A percentile compares a stretch with the other conserved stretches of the same genome.
Conservation (phyloP, 1,284 basidiomycete species). For the Melampsora larici-populina region DNA sequence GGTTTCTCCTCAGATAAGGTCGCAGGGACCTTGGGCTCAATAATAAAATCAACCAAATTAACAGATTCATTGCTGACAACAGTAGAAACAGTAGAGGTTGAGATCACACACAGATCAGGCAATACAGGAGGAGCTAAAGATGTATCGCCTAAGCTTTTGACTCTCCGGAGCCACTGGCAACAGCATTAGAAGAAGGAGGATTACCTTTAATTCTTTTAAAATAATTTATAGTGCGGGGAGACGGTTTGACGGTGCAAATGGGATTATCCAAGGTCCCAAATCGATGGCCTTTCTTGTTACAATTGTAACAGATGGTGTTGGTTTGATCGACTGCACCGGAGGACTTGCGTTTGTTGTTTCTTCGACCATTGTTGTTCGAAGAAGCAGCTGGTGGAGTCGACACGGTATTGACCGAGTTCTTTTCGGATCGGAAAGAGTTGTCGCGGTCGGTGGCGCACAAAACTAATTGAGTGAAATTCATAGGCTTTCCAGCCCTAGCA, state of each 20-base stretch:
- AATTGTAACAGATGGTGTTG: background rate
- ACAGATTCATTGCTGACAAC: too few species aligned
- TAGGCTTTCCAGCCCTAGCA: background rate
- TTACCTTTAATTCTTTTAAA: background rate
- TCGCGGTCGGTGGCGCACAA: background rate
- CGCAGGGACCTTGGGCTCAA: too few species aligned
- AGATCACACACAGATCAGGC: background rate
- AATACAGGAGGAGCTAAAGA: background rate
- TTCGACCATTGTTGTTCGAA: too few species aligned
- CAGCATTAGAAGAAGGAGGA: background rate
- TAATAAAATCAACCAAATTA: too few species aligned
- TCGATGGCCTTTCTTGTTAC: background rate
- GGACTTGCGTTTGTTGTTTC: too few species aligned
- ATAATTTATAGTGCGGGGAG: background rate
- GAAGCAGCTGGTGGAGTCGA: too few species aligned
- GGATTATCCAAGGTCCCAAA: background rate
- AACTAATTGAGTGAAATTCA: background rate
- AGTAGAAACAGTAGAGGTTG: too few species aligned
- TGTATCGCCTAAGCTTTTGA: background rate
- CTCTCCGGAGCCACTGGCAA: background rate
- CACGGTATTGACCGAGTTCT: background rate
- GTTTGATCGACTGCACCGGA: too few species aligned
- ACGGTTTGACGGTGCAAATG: background rate
- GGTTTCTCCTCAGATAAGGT: too few species aligned
- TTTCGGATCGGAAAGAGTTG: background rate